A percentile compares a stretch with the other conserved stretches of the same genome.
phyloP scores from a whole-genome alignment of 371 early-diverging fungal species.

The Encephalitozoon intestinalis region DNA sequence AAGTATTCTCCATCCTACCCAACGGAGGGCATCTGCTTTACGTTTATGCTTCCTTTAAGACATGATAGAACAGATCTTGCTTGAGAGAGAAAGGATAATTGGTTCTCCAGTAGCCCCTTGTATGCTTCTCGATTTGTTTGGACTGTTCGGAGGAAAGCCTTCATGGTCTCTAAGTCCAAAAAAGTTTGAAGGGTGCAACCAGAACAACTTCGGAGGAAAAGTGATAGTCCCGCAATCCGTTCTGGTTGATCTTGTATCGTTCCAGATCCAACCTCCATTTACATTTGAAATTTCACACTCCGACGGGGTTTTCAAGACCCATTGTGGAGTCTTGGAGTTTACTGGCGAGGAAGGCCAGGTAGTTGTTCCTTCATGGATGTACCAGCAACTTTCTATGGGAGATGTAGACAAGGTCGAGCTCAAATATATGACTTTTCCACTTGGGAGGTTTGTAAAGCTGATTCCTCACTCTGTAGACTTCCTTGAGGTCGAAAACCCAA shows the following conservation, averaged over 20 bases:
- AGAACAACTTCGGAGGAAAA: constrained; percentile 59
- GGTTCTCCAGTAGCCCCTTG: not conserved
- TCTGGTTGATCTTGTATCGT: constrained; percentile 49
- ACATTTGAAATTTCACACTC: constrained; percentile 59
- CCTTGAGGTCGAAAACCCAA: constrained; percentile 89
- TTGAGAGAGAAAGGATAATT: not conserved
- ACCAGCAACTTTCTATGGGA: constrained; percentile 71
- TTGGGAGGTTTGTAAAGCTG: constrained; percentile 83
- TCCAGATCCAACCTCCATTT: constrained; percentile 59
- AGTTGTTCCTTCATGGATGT: constrained; percentile 95
- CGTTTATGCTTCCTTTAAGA: not conserved
- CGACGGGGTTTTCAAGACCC: constrained; percentile 62
- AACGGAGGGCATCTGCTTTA: not conserved
- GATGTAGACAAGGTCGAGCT: constrained; percentile 71
- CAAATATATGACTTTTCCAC: constrained; percentile 69
- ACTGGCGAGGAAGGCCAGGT: constrained; percentile 86
- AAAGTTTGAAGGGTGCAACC: constrained; percentile 41
- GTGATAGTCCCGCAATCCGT: constrained; percentile 55
- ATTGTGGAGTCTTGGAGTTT: constrained; percentile 95
- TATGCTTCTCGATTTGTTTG: constrained; percentile 53
- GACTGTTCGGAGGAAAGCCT: not conserved
- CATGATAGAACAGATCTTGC: not conserved
- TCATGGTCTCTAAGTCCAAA: constrained; percentile 55
- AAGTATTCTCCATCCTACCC: not conserved
- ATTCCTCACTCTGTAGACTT: constrained; percentile 93